phyloP scores from a whole-genome alignment of 345 rosid genomes.

The Citrus trifoliata region DNA sequence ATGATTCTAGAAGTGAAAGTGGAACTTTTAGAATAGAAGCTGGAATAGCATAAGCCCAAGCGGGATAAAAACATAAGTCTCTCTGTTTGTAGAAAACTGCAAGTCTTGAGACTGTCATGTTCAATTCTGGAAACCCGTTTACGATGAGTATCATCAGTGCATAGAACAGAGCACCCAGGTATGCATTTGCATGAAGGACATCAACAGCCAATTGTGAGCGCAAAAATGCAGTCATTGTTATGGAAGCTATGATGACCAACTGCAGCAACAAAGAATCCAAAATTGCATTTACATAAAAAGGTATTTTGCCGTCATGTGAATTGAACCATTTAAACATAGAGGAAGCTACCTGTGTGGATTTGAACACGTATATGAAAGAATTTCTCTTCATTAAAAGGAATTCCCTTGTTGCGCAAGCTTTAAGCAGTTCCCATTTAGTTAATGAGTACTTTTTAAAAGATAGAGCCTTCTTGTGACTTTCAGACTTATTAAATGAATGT shows the following conservation, averaged over 20 bases:
- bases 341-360: conserved; percentile 29
- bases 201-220: conserved; percentile 43
- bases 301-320: not conserved
- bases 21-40: conserved; percentile 44
- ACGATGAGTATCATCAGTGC: conserved; percentile 44
- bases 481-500: conserved; percentile 28
- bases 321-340: not conserved
- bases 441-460: conserved; percentile 24
- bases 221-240: conserved; percentile 50
- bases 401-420: conserved; percentile 40
- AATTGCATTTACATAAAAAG: not conserved
- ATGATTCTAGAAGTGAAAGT: conserved; percentile 38
- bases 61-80: conserved; percentile 62
- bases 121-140: conserved; percentile 62
- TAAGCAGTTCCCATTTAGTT: conserved; percentile 31
- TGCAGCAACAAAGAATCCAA: conserved; percentile 17
- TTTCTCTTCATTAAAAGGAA: conserved; percentile 23
- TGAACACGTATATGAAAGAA: conserved; percentile 34
- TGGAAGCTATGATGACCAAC: conserved; percentile 45
- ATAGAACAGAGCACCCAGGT: conserved; percentile 54
- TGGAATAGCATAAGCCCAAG: conserved; percentile 70
- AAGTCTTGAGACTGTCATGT: conserved; percentile 55
- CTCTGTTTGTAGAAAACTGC: conserved; percentile 73
- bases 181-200: conserved; percentile 23
- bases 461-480: conserved; percentile 29